phyloP scores from a whole-genome alignment of 2,329 filamentous ascomycete genomes.

The Uncinocarpus reesii region DNA sequence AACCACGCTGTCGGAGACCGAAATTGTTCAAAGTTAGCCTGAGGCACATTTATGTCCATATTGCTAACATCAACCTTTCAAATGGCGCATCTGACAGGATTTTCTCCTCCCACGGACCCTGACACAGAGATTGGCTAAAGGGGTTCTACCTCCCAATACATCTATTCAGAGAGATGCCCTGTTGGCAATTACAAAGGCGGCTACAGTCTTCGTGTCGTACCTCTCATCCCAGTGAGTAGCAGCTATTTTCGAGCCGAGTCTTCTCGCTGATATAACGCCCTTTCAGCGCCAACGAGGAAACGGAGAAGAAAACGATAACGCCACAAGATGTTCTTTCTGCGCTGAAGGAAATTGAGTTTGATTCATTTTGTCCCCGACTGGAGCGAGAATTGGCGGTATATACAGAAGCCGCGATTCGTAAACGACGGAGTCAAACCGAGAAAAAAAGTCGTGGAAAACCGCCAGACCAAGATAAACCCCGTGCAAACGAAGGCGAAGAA shows the following conservation, averaged over 20 bases:
- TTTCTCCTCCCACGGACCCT: slow-evolving; percentile 54
- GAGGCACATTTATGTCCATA: background rate
- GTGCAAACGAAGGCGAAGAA: slow-evolving; percentile 50
- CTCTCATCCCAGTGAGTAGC: slow-evolving; percentile 47
- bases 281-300: slow-evolving; percentile 52
- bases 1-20: no score
- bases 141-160: slow-evolving; percentile 54
- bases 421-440: slow-evolving; percentile 32
- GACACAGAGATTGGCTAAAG: slow-evolving; percentile 52
- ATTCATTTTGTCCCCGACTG: slow-evolving; percentile 47
- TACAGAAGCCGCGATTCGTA: slow-evolving; percentile 30
- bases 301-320: slow-evolving; percentile 52
- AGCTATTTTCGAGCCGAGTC: background rate
- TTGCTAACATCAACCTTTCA: background rate
- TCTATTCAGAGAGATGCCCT: slow-evolving; percentile 56
- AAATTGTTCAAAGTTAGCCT: background rate
- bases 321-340: slow-evolving; percentile 52
- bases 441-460: slow-evolving; percentile 31
- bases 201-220: slow-evolving; percentile 58
- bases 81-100: slow-evolving; percentile 35
- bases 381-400: slow-evolving; percentile 48
- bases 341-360: slow-evolving; percentile 51
- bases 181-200: slow-evolving; percentile 53
- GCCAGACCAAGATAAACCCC: slow-evolving; percentile 32
- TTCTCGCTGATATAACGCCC: background rate